Evolutionary conservation across 495 filamentous ascomycete species (phyloP), one percentile per base, ranked within the genome.

Genomic region (Tuber indicum): DNA sequence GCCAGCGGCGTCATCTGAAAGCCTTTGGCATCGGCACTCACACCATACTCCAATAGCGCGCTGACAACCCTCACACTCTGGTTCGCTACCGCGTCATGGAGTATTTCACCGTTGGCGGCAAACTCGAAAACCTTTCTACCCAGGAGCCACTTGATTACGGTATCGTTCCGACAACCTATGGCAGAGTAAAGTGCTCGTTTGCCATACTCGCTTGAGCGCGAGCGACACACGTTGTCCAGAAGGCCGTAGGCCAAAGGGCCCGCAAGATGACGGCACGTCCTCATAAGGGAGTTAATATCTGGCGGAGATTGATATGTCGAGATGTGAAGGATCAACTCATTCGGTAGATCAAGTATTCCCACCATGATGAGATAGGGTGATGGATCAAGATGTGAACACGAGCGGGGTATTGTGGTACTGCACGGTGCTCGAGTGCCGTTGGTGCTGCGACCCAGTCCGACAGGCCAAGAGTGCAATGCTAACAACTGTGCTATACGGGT

Each of bases 301-400:
- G 52, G 52, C 52, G n/a, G 52, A 62, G 52, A 62, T 16, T 32
- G 52, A 62, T 62, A 62, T 62, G 52, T 62, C 52, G 52, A 62
- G 52, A 62, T 32, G 52, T 62, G n/a, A 62, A 66, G 26, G 58
- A 66, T 66, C 7, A 36, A 14, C 58, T 36, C 26, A 17, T 66
- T 66, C 58, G 58, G 58, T 66, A 66, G 58, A 36, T 36, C 58
- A 66, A 32, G 58, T 36, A 66, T 26, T 19, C 58, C 58, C 26
- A 26, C 26, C 26, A 36, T 66, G 14, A 66, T 6, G 14, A 66
- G 14, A 66, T 66, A 62, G n/a, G n/a, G 32, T 19, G 10, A 12
- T 19, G 26, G 58, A 66, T 66, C 58, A 66, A 66, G 58, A 36
- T 36, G 58, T 17, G 58, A 12, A 66, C 1, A 66, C 58, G 17